These are phyloP conservation scores for Anethum foeniculum DNA, from an alignment of 140 eudicot species.

Conservation along the genomic window DNA sequence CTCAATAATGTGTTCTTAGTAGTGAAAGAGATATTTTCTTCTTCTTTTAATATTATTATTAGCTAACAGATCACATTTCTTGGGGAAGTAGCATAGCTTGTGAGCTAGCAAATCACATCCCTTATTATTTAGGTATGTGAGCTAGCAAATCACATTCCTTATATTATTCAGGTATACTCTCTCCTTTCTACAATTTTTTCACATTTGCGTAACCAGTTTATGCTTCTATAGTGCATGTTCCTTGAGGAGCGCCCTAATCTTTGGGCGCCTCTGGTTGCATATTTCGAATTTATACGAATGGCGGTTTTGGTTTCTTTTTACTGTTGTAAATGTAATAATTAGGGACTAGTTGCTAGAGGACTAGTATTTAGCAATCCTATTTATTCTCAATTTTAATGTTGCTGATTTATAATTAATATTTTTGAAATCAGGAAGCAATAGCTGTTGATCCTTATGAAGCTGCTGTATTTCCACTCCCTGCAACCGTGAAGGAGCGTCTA, in stretches of 20 bases:
- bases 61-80: no score
- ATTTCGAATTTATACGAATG: background rate
- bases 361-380: background rate
- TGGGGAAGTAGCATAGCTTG: no score
- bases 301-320: background rate
- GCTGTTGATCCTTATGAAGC: slow-evolving; percentile 71
- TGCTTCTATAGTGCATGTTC: background rate
- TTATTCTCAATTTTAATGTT: background rate
- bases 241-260: background rate
- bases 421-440: slow-evolving; percentile 37
- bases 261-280: background rate
- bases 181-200: background rate
- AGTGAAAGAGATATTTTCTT: no score
- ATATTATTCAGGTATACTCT: background rate
- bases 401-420: background rate
- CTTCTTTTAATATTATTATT: no score
- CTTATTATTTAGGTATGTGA: background rate
- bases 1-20: no score
- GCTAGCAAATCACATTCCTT: background rate
- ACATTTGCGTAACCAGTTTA: background rate
- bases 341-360: background rate
- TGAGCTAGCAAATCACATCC: background rate
- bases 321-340: background rate
- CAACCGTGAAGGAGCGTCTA: slow-evolving; percentile 66
- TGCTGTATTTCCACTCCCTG: slow-evolving; percentile 65